Conservation (phyloP, 208 protist genomes). For the Angomonas deanei region DNA sequence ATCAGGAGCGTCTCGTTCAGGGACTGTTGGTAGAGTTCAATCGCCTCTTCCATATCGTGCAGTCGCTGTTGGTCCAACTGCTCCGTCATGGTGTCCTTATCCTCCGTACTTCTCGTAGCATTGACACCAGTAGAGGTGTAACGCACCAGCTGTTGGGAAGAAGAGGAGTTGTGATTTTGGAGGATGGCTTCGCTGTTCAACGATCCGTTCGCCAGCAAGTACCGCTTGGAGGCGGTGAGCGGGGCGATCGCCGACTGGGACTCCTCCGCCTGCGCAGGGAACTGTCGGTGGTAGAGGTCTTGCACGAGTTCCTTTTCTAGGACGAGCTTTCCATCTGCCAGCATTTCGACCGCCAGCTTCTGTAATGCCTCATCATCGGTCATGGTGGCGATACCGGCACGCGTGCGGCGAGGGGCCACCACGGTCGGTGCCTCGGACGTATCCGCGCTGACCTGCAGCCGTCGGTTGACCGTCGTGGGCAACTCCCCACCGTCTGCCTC, state of each 20-base stretch:
- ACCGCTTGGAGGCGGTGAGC: neutral
- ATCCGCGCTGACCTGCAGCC: neutral
- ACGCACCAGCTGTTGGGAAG: no score
- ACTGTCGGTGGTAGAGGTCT: neutral
- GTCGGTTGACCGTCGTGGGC: no score
- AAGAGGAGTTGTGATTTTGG: no score
- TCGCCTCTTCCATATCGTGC: constrained; percentile 2
- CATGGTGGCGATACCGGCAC: neutral
- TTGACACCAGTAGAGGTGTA: no score
- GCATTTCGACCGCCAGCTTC: neutral
- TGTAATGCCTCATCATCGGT: neutral
- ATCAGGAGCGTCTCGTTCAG: constrained; percentile 7
- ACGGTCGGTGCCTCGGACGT: neutral
- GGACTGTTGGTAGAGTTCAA: constrained; percentile 2
- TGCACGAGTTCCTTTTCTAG: neutral
- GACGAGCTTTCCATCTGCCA: neutral
- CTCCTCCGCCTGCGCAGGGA: neutral
- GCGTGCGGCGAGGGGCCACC: neutral
- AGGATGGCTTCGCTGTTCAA: neutral
- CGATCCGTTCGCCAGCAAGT: neutral
- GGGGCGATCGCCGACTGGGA: neutral
- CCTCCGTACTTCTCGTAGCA: no score
- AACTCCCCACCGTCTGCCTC: neutral
- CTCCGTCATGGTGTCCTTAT: constrained; percentile 4
- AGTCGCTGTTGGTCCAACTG: neutral